Percentiles rank a stretch among this genome's conserved stretches.
phyloP scores from a whole-genome alignment of 2,329 filamentous ascomycete species.

The Bisporella sp. region DNA sequence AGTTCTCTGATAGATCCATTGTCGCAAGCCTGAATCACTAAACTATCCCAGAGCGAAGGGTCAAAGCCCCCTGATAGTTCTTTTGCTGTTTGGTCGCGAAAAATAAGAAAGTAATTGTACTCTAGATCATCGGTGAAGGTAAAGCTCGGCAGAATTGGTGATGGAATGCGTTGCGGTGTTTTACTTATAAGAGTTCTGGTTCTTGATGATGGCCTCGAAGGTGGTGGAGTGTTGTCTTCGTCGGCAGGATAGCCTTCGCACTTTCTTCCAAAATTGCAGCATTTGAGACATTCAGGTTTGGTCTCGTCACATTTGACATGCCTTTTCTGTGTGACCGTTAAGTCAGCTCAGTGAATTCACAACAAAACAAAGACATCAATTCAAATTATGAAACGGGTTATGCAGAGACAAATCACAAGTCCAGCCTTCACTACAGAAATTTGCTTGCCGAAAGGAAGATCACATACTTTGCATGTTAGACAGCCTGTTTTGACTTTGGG shows the following conservation, averaged over 20 bases:
- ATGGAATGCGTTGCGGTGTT: constrained; percentile 1
- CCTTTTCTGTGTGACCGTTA: neutral
- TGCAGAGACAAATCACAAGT: neutral
- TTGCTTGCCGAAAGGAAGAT: too few relatives aligned
- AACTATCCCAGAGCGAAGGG: constrained; percentile 12
- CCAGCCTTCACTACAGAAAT: neutral
- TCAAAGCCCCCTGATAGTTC: constrained; percentile 17
- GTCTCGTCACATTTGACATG: constrained; percentile 17
- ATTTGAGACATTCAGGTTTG: constrained; percentile 16
- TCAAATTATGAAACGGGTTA: neutral
- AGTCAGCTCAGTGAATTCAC: neutral
- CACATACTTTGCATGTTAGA: too few relatives aligned
- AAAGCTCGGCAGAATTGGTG: neutral
- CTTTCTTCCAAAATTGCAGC: constrained; percentile 17
- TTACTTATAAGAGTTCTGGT: neutral
- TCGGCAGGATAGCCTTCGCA: constrained; percentile 15
- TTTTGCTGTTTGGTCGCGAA: constrained; percentile 15
- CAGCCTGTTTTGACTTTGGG: too few relatives aligned
- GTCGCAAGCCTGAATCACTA: constrained; percentile 15
- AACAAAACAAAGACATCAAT: constrained; percentile 2
- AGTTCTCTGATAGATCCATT: constrained; percentile 12
- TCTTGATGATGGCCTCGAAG: too few relatives aligned
- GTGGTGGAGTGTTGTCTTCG: neutral
- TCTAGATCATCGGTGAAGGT: neutral
- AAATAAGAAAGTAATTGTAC: constrained; percentile 15